phyloP scores from a whole-genome alignment of 2,329 filamentous ascomycete species.

The Fusarium poae region DNA sequence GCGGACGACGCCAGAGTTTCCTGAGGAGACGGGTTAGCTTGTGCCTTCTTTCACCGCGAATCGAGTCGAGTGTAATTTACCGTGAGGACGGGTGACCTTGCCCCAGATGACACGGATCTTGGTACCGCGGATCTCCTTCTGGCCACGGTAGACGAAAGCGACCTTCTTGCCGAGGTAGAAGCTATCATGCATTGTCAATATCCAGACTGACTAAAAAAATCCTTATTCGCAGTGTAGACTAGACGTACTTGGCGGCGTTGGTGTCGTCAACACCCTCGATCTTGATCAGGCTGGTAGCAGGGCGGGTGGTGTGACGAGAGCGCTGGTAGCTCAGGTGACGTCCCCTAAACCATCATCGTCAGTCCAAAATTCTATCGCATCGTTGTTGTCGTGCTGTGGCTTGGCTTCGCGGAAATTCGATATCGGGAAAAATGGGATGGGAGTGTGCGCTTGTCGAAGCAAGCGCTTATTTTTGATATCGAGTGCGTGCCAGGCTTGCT shows the following conservation, averaged over 20 bases:
- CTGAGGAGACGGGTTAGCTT: slow-evolving; percentile 59
- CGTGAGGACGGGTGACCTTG: slow-evolving; percentile 96
- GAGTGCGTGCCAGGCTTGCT: slow-evolving; percentile 28
- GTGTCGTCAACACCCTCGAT: slow-evolving; percentile 97
- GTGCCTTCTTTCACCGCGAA: neutral
- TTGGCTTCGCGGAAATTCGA: slow-evolving; percentile 45
- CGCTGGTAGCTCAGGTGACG: slow-evolving; percentile 98
- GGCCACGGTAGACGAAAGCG: slow-evolving; percentile 97
- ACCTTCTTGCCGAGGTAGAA: slow-evolving; percentile 99
- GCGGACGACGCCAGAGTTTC: slow-evolving; percentile 98
- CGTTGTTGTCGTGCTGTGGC: slow-evolving; percentile 40
- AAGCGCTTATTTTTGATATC: slow-evolving; percentile 31
- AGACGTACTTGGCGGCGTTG: slow-evolving; percentile 83
- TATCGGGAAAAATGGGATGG: slow-evolving; percentile 35
- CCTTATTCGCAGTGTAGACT: slow-evolving; percentile 51
- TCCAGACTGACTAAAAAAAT: slow-evolving; percentile 8
- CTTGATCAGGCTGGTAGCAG: slow-evolving; percentile 94
- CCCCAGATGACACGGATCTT: slow-evolving; percentile 99
- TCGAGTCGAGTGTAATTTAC: slow-evolving; percentile 64
- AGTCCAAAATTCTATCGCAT: slow-evolving; percentile 48
- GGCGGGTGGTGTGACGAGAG: slow-evolving; percentile 90
- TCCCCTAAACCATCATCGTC: slow-evolving; percentile 72
- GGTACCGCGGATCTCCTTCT: slow-evolving; percentile 94
- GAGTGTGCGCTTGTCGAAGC: slow-evolving; percentile 30
- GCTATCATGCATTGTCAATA: slow-evolving; percentile 57